Conservation (phyloP, 305 asterid genomes). For the Solanum aculeatissimum region DNA sequence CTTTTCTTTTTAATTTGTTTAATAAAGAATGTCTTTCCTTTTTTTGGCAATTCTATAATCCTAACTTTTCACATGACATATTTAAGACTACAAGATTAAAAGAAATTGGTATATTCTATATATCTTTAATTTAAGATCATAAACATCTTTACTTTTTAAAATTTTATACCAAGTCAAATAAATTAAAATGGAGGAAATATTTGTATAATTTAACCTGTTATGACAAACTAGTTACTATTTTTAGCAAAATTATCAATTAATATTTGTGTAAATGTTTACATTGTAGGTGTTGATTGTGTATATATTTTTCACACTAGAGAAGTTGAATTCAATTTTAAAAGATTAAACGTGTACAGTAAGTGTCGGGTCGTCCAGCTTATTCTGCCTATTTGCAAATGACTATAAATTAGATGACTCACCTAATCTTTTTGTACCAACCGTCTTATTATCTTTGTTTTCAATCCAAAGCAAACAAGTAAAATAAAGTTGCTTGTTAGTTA, state of each 20-base stretch:
- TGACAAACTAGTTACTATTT: neutral
- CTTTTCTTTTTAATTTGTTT: too few species aligned
- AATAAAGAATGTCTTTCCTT: too few species aligned
- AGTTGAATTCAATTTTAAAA: neutral
- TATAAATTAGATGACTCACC: neutral
- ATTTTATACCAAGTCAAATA: too few species aligned
- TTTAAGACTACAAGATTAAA: too few species aligned
- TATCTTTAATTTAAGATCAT: too few species aligned
- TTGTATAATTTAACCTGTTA: neutral
- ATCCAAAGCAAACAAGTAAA: neutral
- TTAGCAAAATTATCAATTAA: neutral
- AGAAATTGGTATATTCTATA: too few species aligned
- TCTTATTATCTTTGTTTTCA: neutral
- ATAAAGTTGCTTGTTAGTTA: neutral
- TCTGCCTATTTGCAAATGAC: neutral
- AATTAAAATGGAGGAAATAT: too few species aligned
- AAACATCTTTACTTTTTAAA: too few species aligned
- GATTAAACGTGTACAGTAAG: neutral
- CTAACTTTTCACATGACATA: too few species aligned
- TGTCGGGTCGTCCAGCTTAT: neutral
- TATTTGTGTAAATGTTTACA: neutral
- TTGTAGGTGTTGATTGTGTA: neutral
- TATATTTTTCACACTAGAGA: neutral
- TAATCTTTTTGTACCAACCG: neutral
- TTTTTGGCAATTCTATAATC: too few species aligned